Conservation (phyloP, 2,329 filamentous ascomycete species). For the Fusarium dimerum region DNA sequence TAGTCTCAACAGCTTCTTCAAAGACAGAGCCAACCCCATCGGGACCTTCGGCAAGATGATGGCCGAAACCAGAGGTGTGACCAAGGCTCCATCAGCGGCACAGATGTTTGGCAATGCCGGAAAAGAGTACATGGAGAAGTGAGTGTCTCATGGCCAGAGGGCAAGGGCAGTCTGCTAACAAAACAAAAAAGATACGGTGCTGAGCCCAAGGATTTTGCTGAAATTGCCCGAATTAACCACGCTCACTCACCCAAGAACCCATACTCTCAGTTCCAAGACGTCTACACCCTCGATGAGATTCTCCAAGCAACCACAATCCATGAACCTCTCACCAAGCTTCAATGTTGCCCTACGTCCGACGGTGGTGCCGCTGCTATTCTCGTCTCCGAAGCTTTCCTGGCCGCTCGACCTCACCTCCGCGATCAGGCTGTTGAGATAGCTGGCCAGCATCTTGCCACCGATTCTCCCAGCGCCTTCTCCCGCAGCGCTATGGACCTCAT, state of each 20-base stretch:
- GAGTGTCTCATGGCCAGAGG: slow-evolving; percentile 29
- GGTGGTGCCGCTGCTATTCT: slow-evolving; percentile 86
- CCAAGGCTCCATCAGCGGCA: slow-evolving; percentile 80
- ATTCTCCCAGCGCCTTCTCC: slow-evolving; percentile 75
- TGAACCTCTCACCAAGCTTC: slow-evolving; percentile 88
- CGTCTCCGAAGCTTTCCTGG: slow-evolving; percentile 86
- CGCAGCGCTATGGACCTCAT: slow-evolving; percentile 79
- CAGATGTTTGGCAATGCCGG: slow-evolving; percentile 97
- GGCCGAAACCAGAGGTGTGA: slow-evolving; percentile 31
- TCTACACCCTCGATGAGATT: slow-evolving; percentile 84
- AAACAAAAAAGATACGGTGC: slow-evolving; percentile 51
- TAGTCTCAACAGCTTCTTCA: slow-evolving; percentile 75
- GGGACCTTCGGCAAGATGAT: neutral
- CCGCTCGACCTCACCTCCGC: slow-evolving; percentile 78
- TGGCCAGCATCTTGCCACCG: slow-evolving; percentile 82
- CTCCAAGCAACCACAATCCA: slow-evolving; percentile 75
- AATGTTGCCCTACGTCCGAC: slow-evolving; percentile 96
- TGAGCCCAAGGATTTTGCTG: slow-evolving; percentile 75
- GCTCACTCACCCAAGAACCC: slow-evolving; percentile 89
- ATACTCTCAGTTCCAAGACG: slow-evolving; percentile 97
- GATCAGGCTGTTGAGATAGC: slow-evolving; percentile 85
- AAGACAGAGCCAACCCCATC: slow-evolving; percentile 72
- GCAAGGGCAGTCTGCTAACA: too few relatives aligned
- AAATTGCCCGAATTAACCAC: slow-evolving; percentile 93
- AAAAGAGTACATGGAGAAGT: slow-evolving; percentile 93